Conservation (phyloP, 2,329 filamentous ascomycete genomes). For the Thielaviopsis punctulata region DNA sequence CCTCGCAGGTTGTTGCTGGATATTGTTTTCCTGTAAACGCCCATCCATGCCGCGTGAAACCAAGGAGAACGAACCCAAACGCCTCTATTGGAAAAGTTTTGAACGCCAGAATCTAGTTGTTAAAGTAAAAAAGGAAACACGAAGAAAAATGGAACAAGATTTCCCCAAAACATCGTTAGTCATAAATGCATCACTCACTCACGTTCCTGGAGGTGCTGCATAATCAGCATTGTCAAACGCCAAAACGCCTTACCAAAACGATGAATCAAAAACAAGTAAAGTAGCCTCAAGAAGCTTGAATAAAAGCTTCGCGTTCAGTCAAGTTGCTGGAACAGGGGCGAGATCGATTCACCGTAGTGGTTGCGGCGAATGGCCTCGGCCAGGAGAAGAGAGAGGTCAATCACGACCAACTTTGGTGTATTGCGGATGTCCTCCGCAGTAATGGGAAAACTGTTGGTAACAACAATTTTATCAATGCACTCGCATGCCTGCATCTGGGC, state of each 20-base stretch:
- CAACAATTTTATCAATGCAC: conserved; percentile 83
- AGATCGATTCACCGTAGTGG: conserved; percentile 82
- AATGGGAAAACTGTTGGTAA: conserved; percentile 96
- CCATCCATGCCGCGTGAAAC: neutral
- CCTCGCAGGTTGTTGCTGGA: neutral
- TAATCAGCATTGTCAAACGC: neutral
- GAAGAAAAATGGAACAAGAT: too few relatives aligned
- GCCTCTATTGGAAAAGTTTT: neutral
- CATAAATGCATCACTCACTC: neutral
- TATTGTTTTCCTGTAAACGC: neutral
- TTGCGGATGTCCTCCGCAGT: conserved; percentile 51
- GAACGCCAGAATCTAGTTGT: neutral
- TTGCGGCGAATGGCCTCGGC: conserved; percentile 89
- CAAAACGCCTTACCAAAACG: conserved; percentile 5
- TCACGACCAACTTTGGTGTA: conserved; percentile 68
- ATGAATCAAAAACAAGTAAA: neutral
- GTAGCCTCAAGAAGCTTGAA: neutral
- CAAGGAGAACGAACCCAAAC: neutral
- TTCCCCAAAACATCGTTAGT: too few relatives aligned
- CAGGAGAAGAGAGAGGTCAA: conserved; percentile 76
- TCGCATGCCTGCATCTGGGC: conserved; percentile 82
- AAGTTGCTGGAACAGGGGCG: conserved; percentile 50
- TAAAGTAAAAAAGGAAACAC: neutral
- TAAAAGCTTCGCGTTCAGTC: conserved; percentile 24
- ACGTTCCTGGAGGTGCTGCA: neutral